Evolutionary conservation across 441 rosid genomes (phyloP).

Genomic region (Syzygium malaccense): DNA sequence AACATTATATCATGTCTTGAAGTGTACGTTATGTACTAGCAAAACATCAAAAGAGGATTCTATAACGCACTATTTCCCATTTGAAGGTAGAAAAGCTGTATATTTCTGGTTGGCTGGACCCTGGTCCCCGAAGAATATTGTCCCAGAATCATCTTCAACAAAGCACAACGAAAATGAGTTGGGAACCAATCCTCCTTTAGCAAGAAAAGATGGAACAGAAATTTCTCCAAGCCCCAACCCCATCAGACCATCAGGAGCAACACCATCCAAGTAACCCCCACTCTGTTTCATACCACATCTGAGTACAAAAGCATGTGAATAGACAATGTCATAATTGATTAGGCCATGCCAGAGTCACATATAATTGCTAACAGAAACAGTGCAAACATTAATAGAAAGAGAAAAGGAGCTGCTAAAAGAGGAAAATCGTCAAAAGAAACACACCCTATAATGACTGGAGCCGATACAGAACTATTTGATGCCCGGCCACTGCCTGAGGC

Average conservation of each 20-base stretch:
- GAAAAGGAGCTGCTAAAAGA: background rate
- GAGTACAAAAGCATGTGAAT: background rate
- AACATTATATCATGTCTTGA: background rate
- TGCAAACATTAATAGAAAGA: background rate
- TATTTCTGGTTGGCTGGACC: slow-evolving; percentile 59
- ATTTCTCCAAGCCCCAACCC: slow-evolving; percentile 72
- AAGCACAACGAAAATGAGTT: slow-evolving; percentile 85
- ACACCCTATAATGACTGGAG: slow-evolving; percentile 66
- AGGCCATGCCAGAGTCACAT: background rate
- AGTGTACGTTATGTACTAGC: background rate
- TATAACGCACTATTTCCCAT: slow-evolving; percentile 51
- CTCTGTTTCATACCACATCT: slow-evolving; percentile 91
- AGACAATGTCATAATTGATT: background rate
- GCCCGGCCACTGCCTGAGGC: slow-evolving; percentile 28
- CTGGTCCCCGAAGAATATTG: slow-evolving; percentile 71
- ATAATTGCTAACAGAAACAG: background rate
- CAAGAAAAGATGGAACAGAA: slow-evolving; percentile 74
- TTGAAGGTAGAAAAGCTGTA: slow-evolving; percentile 41
- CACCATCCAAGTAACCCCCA: slow-evolving; percentile 62
- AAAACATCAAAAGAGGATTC: background rate
- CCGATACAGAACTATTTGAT: slow-evolving; percentile 43
- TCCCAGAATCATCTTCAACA: slow-evolving; percentile 66
- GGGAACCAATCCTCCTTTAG: slow-evolving; percentile 57
- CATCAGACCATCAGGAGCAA: slow-evolving; percentile 86
- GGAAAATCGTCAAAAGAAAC: background rate